Conservation (phyloP, 441 rosid species). For the Metrosideros polymorpha region DNA sequence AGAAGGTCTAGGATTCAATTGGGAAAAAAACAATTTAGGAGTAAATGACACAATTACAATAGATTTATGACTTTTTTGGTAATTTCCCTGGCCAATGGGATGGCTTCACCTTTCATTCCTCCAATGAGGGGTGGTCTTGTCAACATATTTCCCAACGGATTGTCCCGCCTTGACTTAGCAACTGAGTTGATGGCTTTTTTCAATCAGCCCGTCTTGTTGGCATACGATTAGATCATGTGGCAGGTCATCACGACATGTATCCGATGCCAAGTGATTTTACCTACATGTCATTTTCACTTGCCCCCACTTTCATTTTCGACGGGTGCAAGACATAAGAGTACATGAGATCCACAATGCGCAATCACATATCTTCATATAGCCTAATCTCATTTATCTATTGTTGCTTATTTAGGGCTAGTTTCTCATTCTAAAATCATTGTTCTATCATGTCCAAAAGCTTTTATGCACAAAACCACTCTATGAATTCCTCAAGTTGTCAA, state of each 20-base stretch:
- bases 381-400: no score
- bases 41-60: no score
- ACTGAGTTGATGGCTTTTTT: neutral
- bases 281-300: neutral
- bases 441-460: fast-evolving
- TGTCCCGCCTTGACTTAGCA: neutral
- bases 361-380: neutral
- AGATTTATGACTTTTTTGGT: no score
- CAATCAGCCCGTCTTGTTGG: neutral
- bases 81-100: no score
- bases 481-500: neutral
- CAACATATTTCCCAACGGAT: neutral
- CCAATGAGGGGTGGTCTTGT: neutral
- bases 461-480: no score
- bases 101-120: neutral
- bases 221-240: neutral
- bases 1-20: no score
- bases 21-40: no score
- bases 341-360: neutral
- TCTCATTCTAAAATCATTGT: neutral
- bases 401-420: neutral
- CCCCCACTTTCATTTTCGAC: no score
- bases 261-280: neutral
- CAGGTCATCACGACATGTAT: neutral
- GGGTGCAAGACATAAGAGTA: neutral